Evolutionary conservation across 495 filamentous ascomycete species (phyloP), one percentile per base, ranked within the genome.

Genomic region (Lophiotrema nucula): DNA sequence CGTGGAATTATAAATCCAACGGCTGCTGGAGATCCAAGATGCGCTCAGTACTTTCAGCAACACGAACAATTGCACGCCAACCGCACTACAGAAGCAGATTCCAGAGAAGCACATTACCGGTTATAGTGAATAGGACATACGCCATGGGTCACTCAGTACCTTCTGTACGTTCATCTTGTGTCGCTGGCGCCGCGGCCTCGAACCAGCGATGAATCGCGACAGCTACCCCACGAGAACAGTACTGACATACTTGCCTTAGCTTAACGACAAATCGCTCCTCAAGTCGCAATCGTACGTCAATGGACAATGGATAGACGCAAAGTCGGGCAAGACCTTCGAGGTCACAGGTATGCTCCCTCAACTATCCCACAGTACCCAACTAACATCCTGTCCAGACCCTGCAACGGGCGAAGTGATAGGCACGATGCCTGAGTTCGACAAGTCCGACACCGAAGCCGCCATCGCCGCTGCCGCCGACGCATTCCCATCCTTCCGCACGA

Each of bases 341-440:
- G 68, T 76, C 65, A 65, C 41, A 49, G 69, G 69, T 71, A 48
- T 47, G 58, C 35, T n/a, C n/a, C n/a, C n/a, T n/a, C n/a, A n/a
- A n/a, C 8, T 22, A n/a, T 38, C 15, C 0, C 46, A 51, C 8
- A 44, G 10, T 43, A 27, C 16, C 42, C 42, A 53, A 26, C 28
- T 47, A 35, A 43, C 27, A 25, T 23, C 25, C 42, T 22, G 28
- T 35, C 10, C 53, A 88, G 90, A 96, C 69, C 92, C 92, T 1
- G 83, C 89, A 10, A 88, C 87, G 21, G 88, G 85, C 48, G 81
- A 88, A 56, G 65, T 87, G 21, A 91, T 97, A 64, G 89, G 88
- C 57, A 88, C 81, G 16, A 87, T 85, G 70, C 91, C 92, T 44
- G 92, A 97, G 62, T 90, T 92, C 74, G 77, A 81, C 58, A 76